Conservation (phyloP, 306 rosid genomes). For the Quercus alba region DNA sequence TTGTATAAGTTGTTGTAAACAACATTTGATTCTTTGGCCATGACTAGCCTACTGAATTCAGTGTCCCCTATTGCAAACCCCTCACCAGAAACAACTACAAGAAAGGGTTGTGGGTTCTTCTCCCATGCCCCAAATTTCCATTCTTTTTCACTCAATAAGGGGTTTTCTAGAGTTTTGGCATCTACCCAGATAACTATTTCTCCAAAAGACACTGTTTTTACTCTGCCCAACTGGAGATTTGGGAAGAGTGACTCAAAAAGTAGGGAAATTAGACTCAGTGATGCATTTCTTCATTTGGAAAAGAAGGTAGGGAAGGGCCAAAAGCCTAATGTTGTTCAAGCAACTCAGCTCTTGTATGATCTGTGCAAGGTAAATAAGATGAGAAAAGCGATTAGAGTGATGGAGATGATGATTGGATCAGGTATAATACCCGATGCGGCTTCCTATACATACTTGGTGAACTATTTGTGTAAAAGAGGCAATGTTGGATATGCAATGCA, state of each 20-base stretch:
- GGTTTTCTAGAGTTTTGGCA: slow-evolving; percentile 69
- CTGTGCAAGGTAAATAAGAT: slow-evolving; percentile 67
- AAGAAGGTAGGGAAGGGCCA: slow-evolving; percentile 62
- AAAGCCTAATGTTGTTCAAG: slow-evolving; percentile 69
- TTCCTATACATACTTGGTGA: slow-evolving; percentile 64
- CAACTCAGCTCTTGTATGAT: slow-evolving; percentile 83
- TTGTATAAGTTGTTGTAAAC: slow-evolving; percentile 10
- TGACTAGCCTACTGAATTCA: slow-evolving; percentile 58
- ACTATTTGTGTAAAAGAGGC: slow-evolving; percentile 71
- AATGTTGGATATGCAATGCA: slow-evolving; percentile 91
- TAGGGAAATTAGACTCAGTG: slow-evolving; percentile 50
- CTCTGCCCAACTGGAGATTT: slow-evolving; percentile 66
- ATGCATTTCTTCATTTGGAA: slow-evolving; percentile 69
- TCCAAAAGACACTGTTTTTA: slow-evolving; percentile 56
- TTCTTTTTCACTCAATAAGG: slow-evolving; percentile 43
- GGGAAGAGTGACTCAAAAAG: slow-evolving; percentile 52
- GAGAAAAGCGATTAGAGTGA: slow-evolving; percentile 60
- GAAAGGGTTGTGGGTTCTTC: slow-evolving; percentile 41
- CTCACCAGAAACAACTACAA: slow-evolving; percentile 33
- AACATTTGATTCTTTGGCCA: slow-evolving; percentile 17
- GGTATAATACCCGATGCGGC: slow-evolving; percentile 76
- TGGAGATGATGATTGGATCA: slow-evolving; percentile 76
- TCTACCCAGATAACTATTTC: slow-evolving; percentile 56
- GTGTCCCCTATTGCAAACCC: slow-evolving; percentile 43
- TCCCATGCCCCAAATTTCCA: slow-evolving; percentile 44